These are phyloP conservation scores for Hirsutella minnesotensis DNA, from an alignment of 2,329 filamentous ascomycete genomes.

Conservation along the genomic window DNA sequence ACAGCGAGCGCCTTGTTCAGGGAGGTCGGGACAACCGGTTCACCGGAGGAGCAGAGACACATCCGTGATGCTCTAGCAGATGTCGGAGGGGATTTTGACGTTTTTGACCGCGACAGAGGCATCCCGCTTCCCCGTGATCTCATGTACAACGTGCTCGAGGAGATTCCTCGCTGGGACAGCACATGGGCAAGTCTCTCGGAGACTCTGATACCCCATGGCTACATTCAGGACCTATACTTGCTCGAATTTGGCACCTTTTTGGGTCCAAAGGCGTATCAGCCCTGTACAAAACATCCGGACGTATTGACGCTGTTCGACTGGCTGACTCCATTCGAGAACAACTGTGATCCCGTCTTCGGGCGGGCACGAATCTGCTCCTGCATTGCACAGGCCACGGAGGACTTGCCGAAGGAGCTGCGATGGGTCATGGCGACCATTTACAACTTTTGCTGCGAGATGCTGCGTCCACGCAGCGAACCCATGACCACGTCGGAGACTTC, in stretches of 20 bases:
- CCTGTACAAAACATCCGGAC: conserved; percentile 13
- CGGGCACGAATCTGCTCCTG: conserved; percentile 20
- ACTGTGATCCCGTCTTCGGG: conserved; percentile 14
- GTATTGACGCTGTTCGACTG: conserved; percentile 10
- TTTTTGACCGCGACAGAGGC: too few relatives aligned
- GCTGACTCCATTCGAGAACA: conserved; percentile 10
- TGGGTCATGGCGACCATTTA: conserved; percentile 20
- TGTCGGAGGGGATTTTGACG: too few relatives aligned
- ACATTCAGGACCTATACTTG: conserved; percentile 11
- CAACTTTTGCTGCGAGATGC: conserved; percentile 17
- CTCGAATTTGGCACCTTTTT: conserved; percentile 15
- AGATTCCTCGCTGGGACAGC: conserved; percentile 11
- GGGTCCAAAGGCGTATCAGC: conserved; percentile 15
- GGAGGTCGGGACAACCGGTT: conserved; percentile 2
- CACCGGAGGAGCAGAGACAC: neutral
- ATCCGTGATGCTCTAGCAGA: neutral
- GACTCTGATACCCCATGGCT: conserved; percentile 12
- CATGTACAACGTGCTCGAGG: conserved; percentile 2
- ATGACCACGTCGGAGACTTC: conserved; percentile 7
- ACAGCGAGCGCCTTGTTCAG: conserved; percentile 3
- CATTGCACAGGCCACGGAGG: conserved; percentile 9
- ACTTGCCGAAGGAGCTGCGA: conserved; percentile 17
- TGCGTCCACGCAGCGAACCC: too few relatives aligned
- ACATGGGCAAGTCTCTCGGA: conserved; percentile 11
- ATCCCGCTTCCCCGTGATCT: neutral